These are phyloP conservation scores for Hypoxylon fuscum DNA, from an alignment of 495 filamentous ascomycete genomes.

Conservation along the genomic window DNA sequence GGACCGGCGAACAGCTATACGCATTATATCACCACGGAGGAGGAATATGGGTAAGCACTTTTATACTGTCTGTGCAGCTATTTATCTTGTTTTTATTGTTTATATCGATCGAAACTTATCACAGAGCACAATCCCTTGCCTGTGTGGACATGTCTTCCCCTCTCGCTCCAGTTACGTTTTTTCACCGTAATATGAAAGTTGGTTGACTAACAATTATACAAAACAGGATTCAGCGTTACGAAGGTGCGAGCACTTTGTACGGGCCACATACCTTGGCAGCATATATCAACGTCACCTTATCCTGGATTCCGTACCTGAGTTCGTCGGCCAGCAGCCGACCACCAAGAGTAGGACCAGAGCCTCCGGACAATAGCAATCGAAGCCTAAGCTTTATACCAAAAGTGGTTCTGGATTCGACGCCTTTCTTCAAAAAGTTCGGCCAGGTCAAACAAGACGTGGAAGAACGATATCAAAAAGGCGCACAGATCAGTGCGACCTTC, in stretches of 20 bases:
- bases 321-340: constrained; percentile 56
- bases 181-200: neutral
- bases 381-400: constrained; percentile 83
- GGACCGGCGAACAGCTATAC: constrained; percentile 95
- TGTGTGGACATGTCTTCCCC: neutral
- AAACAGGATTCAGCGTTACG: constrained; percentile 81
- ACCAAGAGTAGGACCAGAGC: constrained; percentile 68
- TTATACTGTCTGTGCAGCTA: neutral
- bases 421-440: constrained; percentile 80
- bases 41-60: constrained; percentile 72
- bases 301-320: constrained; percentile 74
- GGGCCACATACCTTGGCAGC: constrained; percentile 91
- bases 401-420: constrained; percentile 78
- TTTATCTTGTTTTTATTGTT: neutral
- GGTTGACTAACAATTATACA: constrained; percentile 9
- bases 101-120: neutral
- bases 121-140: constrained; percentile 1
- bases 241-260: constrained; percentile 94
- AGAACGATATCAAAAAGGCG: constrained; percentile 62
- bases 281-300: constrained; percentile 85
- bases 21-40: constrained; percentile 92
- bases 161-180: constrained; percentile 6
- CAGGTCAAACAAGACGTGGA: constrained; percentile 70
- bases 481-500: constrained; percentile 71
- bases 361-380: constrained; percentile 82